A percentile compares a stretch with the other conserved stretches of the same genome.
Conservation (phyloP, 345 rosid species). For the Noccaea bulbosa region DNA sequence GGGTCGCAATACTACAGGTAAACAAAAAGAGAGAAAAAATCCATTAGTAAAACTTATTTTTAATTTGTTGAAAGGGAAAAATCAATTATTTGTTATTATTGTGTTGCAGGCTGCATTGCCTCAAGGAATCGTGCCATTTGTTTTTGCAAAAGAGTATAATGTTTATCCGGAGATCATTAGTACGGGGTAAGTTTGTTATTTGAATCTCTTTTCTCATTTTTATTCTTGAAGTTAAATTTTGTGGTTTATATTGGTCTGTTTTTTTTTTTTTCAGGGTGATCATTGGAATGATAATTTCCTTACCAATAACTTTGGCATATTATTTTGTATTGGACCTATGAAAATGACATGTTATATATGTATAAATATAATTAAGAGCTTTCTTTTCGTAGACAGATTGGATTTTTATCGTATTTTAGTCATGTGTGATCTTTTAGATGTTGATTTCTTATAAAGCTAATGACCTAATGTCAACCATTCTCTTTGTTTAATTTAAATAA, state of each 20-base stretch:
- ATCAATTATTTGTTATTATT: not conserved
- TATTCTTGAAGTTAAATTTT: not conserved
- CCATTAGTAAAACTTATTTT: not conserved
- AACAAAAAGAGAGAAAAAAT: not conserved
- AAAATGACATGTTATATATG: slow-evolving; percentile 27
- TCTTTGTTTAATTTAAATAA: not conserved
- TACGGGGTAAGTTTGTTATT: slow-evolving; percentile 55
- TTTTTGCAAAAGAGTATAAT: slow-evolving; percentile 86
- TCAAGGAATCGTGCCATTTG: slow-evolving; percentile 89
- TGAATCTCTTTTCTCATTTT: not conserved
- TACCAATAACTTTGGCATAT: slow-evolving; percentile 77
- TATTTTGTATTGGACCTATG: slow-evolving; percentile 69
- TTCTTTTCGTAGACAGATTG: not conserved
- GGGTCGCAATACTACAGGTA: slow-evolving; percentile 77
- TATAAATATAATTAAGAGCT: slow-evolving; percentile 4
- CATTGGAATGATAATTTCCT: slow-evolving; percentile 77
- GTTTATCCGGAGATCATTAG: slow-evolving; percentile 78
- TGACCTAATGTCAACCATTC: slow-evolving; percentile 10
- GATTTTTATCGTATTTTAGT: slow-evolving; percentile 14
- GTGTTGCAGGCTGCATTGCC: slow-evolving; percentile 83
- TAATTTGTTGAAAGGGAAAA: not conserved
- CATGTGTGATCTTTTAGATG: not conserved
- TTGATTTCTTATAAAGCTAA: slow-evolving; percentile 9
- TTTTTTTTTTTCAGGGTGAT: slow-evolving; percentile 60
- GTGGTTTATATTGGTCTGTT: slow-evolving; percentile 6